Conservation (phyloP, 192 early-diverging fungal genomes). For the Anaeromyces robustus region DNA sequence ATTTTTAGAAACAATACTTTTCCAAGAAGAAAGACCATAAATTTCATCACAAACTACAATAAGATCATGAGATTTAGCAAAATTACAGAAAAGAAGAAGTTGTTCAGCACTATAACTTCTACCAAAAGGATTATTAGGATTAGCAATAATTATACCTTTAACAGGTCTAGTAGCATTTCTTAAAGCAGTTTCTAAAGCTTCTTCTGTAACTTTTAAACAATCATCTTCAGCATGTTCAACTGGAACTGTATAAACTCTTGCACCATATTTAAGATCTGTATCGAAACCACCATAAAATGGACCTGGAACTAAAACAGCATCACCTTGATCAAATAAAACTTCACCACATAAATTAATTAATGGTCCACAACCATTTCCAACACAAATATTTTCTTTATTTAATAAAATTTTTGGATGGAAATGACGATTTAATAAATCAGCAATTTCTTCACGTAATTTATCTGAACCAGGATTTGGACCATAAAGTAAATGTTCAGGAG, state of each 20-base stretch:
- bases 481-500: too few species aligned
- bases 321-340: slow-evolving; percentile 48
- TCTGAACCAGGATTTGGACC: too few species aligned
- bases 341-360: slow-evolving; percentile 46
- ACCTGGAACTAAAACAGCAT: slow-evolving; percentile 52
- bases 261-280: slow-evolving; percentile 2
- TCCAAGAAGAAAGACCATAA: slow-evolving; percentile 51
- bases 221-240: slow-evolving; percentile 24
- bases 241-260: slow-evolving; percentile 30
- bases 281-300: too few species aligned
- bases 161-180: slow-evolving; percentile 20
- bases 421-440: too few species aligned
- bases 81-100: slow-evolving; percentile 45
- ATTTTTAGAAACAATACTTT: background rate
- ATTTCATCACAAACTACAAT: slow-evolving; percentile 66
- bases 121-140: slow-evolving; percentile 60
- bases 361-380: too few species aligned
- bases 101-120: slow-evolving; percentile 28
- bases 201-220: slow-evolving; percentile 12
- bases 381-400: too few species aligned
- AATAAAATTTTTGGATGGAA: too few species aligned
- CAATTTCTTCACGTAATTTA: too few species aligned
- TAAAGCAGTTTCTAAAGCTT: slow-evolving; percentile 26
- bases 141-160: slow-evolving; percentile 45
- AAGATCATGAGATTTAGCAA: slow-evolving; percentile 41